Base-by-base conservation (phyloP, 2,329 filamentous ascomycete species). In the Cordyceps tenuipes region DNA sequence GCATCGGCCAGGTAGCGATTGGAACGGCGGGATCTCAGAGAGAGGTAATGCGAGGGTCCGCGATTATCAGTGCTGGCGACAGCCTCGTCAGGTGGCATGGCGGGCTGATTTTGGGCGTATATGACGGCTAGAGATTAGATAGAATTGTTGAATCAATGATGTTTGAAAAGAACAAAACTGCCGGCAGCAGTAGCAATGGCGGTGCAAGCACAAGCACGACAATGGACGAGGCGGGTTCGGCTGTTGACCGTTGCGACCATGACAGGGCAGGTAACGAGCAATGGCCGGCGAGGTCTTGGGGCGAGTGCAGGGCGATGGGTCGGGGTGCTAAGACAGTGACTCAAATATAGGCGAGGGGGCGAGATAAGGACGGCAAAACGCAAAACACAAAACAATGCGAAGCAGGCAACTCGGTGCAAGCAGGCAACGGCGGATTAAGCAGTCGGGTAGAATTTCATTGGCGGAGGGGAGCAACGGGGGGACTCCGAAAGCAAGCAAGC, bases 1-100 rank as follows among this genome's bases (percentile, higher is more conserved):
- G 57, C 57, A 23, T 62, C 51, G 5, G 43, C 46, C 13, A 59
- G 36, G 17, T 49, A 21, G 17, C 41, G 44, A 29, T 58, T 50
- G 10, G 60, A 62, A 19, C 51, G 55, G 12, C 60, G 60, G 12
- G 60, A 62, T 46, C 60, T 54, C 44, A 62, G 51, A 31, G 60
- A 62, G 34, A 62, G 51, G 36, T 55, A 62, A 21, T 56, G 46
- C 52, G 59, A 60, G 10, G 59, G 52, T 36, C 17, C 29, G 10
- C 59, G 51, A n/a, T 26, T 56, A 56, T 54, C 46, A 55, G 34
- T 29, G 49, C 49, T 43, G 31, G 50, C 26, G 23, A 43, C 21
- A 3, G 50, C 49, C 57, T 61, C 59, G n/a, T 53, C 59, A 47
- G 59, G 39, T 47, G 57, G 57, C 57, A 60, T 60, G 19, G 15